A percentile compares a stretch with the other conserved stretches of the same genome.
These are phyloP conservation scores for Porodaedalea pini DNA, from an alignment of 1,284 basidiomycete species.

Conservation along the genomic window DNA sequence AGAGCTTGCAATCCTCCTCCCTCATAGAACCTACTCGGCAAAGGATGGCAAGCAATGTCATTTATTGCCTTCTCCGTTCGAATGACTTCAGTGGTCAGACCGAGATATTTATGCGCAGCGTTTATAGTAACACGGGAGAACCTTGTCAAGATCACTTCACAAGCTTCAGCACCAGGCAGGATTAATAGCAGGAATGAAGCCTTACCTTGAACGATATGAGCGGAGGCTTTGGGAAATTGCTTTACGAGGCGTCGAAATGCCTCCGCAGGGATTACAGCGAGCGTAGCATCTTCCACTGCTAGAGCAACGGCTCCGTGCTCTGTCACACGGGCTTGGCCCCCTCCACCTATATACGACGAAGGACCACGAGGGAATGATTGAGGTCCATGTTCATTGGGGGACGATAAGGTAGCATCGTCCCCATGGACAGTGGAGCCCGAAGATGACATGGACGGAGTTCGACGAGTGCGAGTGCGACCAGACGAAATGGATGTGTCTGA, in stretches of 20 bases:
- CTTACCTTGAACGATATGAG: constrained; percentile 92
- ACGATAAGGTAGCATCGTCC: constrained; percentile 9
- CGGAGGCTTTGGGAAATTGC: constrained; percentile 94
- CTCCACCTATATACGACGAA: not conserved
- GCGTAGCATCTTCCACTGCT: constrained; percentile 89
- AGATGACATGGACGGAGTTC: constrained; percentile 13
- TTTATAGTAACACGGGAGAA: constrained; percentile 97
- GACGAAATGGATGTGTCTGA: not conserved
- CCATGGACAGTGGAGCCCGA: constrained; percentile 20
- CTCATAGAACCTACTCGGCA: constrained; percentile 90
- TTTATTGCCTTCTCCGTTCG: constrained; percentile 97
- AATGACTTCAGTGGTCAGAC: constrained; percentile 92
- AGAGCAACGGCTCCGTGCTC: constrained; percentile 74
- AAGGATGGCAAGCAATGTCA: constrained; percentile 90
- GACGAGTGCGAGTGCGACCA: constrained; percentile 8
- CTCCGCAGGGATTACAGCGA: constrained; percentile 98
- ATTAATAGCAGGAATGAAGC: constrained; percentile 10
- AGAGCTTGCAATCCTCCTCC: constrained; percentile 89
- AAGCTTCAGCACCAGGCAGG: not conserved
- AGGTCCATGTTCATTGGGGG: constrained; percentile 1
- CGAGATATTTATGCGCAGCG: constrained; percentile 93
- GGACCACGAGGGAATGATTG: not conserved
- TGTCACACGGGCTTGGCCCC: not conserved
- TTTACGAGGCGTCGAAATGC: constrained; percentile 91
- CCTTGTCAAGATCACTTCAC: constrained; percentile 85